Base-by-base conservation (phyloP, 2,329 filamentous ascomycete species). In the Aureobasidium sp. region DNA sequence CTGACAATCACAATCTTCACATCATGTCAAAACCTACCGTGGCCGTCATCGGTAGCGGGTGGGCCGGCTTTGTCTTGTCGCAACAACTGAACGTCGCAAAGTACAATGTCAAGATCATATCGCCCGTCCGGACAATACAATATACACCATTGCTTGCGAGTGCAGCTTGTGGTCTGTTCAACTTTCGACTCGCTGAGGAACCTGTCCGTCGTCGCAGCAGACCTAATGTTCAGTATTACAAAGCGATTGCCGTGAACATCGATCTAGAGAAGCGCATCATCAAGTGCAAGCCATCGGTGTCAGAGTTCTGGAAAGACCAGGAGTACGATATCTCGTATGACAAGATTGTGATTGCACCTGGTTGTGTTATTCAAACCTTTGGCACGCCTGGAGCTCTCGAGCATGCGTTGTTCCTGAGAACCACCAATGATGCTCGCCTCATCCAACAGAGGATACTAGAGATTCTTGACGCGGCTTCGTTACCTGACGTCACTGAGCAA, bases 131-230 rank as follows among this genome's bases (percentile, higher is more conserved):
- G 7, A 79, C 76, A 3, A 72, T 75, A 33, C 74, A 75, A 52
- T 76, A 78, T 61, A 79, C 77, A 0, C 77, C 77, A 8, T 69
- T 79, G 2, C 72, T 79, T 7, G 68, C 77, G 12, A 76, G 73
- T 52, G 77, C 76, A 22, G 77, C 77, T 8, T 76, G 74, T 48
- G 76, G 75, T 1, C 71, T 78, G 33, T 78, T 78, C 70, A 72
- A 78, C 59, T 77, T 78, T 63, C 71, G 75, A 24, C 71, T 78
- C 1, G 76, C 77, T 22, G 77, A 79, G 64, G 77, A 78, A 65
- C 75, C 76, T 0, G 67, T 79, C 6, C 70, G 76, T 12, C 68
- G 73, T 22, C 70, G 72, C 42, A 66, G 69, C 37, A 67, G 71
- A 8, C 64, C 63, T 2, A 64, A 67, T 3, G 56, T 74, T 15